Evolutionary conservation across 2,329 filamentous ascomycete species (phyloP).

Genomic region (Tricladium varicosporioides): DNA sequence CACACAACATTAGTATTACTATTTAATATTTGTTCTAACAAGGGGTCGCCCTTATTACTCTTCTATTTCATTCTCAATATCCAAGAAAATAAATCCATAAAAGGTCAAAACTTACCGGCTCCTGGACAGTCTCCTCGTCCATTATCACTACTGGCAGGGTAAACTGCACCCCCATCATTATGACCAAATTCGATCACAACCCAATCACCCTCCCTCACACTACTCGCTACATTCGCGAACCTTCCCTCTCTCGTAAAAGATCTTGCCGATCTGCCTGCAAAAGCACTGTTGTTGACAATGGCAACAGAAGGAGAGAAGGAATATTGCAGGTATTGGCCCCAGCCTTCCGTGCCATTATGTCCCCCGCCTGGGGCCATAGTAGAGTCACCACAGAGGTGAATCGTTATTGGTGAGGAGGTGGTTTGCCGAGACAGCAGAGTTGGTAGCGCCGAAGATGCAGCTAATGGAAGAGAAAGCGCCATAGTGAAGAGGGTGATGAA

Average conservation of each 20-base stretch:
- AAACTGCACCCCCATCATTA: constrained; percentile 58
- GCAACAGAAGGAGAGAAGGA: constrained; percentile 7
- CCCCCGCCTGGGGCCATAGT: constrained; percentile 21
- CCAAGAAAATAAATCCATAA: neutral
- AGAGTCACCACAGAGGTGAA: constrained; percentile 20
- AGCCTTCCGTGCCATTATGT: constrained; percentile 23
- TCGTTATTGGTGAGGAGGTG: neutral
- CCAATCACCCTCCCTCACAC: constrained; percentile 57
- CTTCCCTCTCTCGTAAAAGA: constrained; percentile 65
- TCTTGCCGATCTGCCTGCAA: constrained; percentile 62
- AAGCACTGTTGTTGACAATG: constrained; percentile 52
- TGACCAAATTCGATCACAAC: constrained; percentile 72
- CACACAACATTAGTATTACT: neutral
- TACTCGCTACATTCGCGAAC: constrained; percentile 54
- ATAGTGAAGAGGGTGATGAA: too few species aligned
- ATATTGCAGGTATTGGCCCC: constrained; percentile 28
- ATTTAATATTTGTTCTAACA: too few species aligned
- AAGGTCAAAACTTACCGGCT: constrained; percentile 10
- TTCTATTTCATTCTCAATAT: neutral
- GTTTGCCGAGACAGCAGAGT: neutral
- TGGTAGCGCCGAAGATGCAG: neutral
- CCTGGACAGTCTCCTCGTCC: constrained; percentile 55
- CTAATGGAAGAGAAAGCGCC: neutral
- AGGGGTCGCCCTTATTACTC: too few species aligned
- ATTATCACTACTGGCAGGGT: constrained; percentile 53